Evolutionary conservation across 371 early-diverging fungal species (phyloP), one percentile per base, ranked within the genome.

Genomic region (Zychaea mexicana): DNA sequence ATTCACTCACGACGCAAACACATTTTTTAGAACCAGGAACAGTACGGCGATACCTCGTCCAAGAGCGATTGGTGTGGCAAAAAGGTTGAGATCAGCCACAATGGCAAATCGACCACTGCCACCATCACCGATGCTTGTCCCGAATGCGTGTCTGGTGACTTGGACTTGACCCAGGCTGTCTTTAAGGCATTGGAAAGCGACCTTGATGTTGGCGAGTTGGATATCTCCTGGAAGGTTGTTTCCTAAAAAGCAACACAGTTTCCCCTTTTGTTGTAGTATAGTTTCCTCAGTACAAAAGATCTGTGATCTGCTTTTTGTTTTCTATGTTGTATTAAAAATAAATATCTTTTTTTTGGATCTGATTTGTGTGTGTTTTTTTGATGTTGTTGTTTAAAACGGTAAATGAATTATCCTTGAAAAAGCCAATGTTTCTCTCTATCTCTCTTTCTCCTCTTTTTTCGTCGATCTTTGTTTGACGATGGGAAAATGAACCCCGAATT

Each of bases 111-210:
- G 3, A 68, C 73, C 1, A 22, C 52, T 19, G 76, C 77, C 52
- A 74, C 72, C 12, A 71, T 81, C 10, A 72, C 71, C 0, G 82
- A 81, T 62, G 75, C 75, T 22, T 81, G 82, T 47, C 82, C 82
- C 17, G 69, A 61, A 2, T 81, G 82, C 55, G 42, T 57, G 9
- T 8, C 65, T 30, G 62, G 80, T 73, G 72, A 72, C 24, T 53
- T 70, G 22, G 71, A 73, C 53, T 31, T 73, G 36, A 71, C 74
- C 28, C 56, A 53, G 15, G 33, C 63, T 39, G 65, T 66, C n/a
- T 76, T 72, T 47, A 42, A 66, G 27, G 3, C 56, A 21, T 47
- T 77, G 3, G 70, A 32, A 6, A 42, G 42, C n/a, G 39, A 61
- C 39, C 58, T 70, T 6, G 31, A 57, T 33, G 60, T 36, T 28